phyloP scores from a whole-genome alignment of 2,329 filamentous ascomycete genomes.

The Xylariales sp. region DNA sequence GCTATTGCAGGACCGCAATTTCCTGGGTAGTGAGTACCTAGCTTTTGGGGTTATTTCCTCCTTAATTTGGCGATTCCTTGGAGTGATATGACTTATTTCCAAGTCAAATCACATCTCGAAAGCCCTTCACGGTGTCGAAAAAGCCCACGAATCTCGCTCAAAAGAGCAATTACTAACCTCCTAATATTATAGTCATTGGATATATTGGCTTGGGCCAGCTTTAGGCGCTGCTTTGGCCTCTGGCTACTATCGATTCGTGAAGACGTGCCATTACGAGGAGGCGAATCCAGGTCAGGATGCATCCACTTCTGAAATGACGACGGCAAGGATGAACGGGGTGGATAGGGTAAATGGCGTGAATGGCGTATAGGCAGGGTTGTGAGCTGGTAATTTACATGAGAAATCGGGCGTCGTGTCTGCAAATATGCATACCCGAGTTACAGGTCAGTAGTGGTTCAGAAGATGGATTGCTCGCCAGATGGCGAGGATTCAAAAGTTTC shows the following conservation, averaged over 20 bases:
- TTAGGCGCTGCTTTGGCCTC: slow-evolving; percentile 57
- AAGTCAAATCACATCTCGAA: no score
- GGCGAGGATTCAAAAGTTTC: no score
- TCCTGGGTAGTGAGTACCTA: slow-evolving; percentile 45
- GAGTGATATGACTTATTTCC: no score
- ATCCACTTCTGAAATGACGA: background rate
- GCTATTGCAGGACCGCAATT: slow-evolving; percentile 54
- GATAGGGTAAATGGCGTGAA: slow-evolving; percentile 3
- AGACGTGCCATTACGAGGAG: slow-evolving; percentile 58
- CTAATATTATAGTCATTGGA: slow-evolving; percentile 51
- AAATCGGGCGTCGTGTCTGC: background rate
- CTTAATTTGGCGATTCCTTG: no score
- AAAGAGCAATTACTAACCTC: background rate
- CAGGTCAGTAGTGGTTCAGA: no score
- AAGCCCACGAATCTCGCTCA: background rate
- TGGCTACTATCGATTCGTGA: slow-evolving; percentile 56
- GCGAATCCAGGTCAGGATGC: slow-evolving; percentile 54
- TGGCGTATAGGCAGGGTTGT: slow-evolving; percentile 10
- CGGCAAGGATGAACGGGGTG: background rate
- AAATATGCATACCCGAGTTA: no score
- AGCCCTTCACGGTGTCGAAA: background rate
- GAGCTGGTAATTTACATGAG: background rate
- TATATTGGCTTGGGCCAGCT: slow-evolving; percentile 59
- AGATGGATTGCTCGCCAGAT: no score
- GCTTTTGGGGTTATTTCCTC: background rate